Conservation (phyloP, 257 asterid genomes). For the Paulownia fortunei region DNA sequence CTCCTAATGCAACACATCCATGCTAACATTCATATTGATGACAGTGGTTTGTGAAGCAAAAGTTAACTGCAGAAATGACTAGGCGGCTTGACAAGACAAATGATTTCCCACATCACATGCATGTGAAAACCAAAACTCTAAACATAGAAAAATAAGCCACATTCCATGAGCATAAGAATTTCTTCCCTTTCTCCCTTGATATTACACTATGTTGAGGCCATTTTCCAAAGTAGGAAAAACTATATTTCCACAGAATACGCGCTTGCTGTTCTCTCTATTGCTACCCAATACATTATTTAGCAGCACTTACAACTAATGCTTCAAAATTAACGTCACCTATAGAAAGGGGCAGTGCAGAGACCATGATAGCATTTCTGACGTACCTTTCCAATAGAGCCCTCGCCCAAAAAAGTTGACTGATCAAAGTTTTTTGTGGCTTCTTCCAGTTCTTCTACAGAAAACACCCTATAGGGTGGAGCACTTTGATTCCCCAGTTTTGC, state of each 20-base stretch:
- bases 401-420: constrained; percentile 70
- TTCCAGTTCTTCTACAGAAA: constrained; percentile 67
- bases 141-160: neutral
- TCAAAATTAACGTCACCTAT: neutral
- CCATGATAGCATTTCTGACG: constrained; percentile 20
- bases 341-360: constrained; percentile 3
- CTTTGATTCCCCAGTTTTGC: constrained; percentile 70
- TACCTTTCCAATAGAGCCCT: constrained; percentile 92
- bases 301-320: too few relatives aligned
- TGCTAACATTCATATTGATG: too few relatives aligned
- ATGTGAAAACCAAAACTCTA: neutral
- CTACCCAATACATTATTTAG: too few relatives aligned
- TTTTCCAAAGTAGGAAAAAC: too few relatives aligned
- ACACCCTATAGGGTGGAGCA: constrained; percentile 57
- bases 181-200: neutral
- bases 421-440: constrained; percentile 82
- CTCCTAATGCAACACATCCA: too few relatives aligned
- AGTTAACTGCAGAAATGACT: too few relatives aligned
- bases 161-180: neutral
- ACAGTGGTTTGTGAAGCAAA: too few relatives aligned
- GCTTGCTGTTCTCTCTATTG: too few relatives aligned
- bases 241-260: too few relatives aligned
- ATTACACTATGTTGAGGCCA: neutral
- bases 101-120: neutral
- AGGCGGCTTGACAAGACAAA: neutral